Conservation (phyloP, 108 stramenopile genomes). For the Pinguiococcus pyrenoidosus region DNA sequence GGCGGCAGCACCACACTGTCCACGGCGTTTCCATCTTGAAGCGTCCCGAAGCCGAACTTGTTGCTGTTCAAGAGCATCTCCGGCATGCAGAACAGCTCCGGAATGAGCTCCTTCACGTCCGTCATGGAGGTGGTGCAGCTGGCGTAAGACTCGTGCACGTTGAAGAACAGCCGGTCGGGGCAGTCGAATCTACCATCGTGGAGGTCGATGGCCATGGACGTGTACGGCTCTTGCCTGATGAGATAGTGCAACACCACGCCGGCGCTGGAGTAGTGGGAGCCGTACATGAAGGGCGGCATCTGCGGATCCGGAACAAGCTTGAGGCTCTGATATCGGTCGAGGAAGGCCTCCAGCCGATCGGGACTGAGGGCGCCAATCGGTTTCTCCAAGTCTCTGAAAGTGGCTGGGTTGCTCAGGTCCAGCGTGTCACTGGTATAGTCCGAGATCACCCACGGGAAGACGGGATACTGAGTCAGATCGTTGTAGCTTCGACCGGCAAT, state of each 20-base stretch:
- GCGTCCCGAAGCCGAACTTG: constrained; percentile 64
- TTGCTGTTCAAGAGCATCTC: constrained; percentile 74
- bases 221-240: constrained; percentile 72
- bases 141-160: constrained; percentile 13
- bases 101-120: constrained; percentile 69
- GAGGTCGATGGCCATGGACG: constrained; percentile 66
- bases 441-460: constrained; percentile 93
- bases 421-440: constrained; percentile 74
- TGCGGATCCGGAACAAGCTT: neutral
- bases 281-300: constrained; percentile 44
- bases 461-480: constrained; percentile 96
- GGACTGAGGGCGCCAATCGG: constrained; percentile 92
- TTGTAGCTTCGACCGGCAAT: constrained; percentile 87
- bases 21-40: constrained; percentile 50
- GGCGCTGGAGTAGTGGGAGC: constrained; percentile 42
- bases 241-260: constrained; percentile 63
- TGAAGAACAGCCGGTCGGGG: constrained; percentile 74
- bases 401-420: constrained; percentile 59
- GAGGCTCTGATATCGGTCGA: constrained; percentile 60
- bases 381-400: constrained; percentile 84
- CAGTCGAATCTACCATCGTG: constrained; percentile 85
- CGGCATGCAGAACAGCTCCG: constrained; percentile 75
- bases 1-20: constrained; percentile 82
- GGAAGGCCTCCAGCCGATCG: constrained; percentile 58
- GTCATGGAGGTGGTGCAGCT: constrained; percentile 24